phyloP scores from a whole-genome alignment of 2,329 filamentous ascomycete genomes.

The Beauveria varroae region DNA sequence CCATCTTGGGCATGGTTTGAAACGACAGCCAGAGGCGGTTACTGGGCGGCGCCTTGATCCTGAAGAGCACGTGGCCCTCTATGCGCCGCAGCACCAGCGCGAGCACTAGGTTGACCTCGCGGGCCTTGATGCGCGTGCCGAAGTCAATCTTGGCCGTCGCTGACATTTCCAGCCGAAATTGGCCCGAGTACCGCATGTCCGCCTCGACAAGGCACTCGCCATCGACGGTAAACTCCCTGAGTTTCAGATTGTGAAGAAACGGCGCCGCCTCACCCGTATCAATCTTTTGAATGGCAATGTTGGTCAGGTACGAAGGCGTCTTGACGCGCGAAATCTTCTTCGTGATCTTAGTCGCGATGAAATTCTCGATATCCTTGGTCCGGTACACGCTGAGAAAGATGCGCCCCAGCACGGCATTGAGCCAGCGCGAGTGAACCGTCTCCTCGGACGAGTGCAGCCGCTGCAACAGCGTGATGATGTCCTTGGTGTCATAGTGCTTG shows the following conservation, averaged over 20 bases:
- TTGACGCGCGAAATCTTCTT: conserved; percentile 96
- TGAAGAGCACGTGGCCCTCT: conserved; percentile 76
- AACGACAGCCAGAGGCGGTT: conserved; percentile 97
- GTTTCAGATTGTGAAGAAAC: conserved; percentile 77
- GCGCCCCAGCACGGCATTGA: conserved; percentile 85
- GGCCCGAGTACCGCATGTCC: conserved; percentile 82
- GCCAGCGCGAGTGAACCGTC: conserved; percentile 81
- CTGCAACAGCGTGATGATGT: conserved; percentile 86
- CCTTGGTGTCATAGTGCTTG: conserved; percentile 70
- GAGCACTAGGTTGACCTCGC: conserved; percentile 83
- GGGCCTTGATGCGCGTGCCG: conserved; percentile 77
- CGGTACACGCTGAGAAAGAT: conserved; percentile 84
- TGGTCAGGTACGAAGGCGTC: conserved; percentile 81
- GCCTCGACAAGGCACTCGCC: conserved; percentile 83
- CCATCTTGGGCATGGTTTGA: conserved; percentile 86
- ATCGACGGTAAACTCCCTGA: conserved; percentile 85
- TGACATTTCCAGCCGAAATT: conserved; percentile 81
- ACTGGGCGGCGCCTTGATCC: conserved; percentile 89
- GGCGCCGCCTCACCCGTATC: conserved; percentile 82
- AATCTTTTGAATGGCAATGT: conserved; percentile 74
- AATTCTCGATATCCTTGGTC: conserved; percentile 71
- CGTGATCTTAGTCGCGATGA: conserved; percentile 77
- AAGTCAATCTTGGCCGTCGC: conserved; percentile 91
- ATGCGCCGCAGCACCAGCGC: conserved; percentile 79
- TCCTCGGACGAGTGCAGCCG: conserved; percentile 87